Base-by-base conservation (phyloP, 345 rosid species). In the Brassica juncea region DNA sequence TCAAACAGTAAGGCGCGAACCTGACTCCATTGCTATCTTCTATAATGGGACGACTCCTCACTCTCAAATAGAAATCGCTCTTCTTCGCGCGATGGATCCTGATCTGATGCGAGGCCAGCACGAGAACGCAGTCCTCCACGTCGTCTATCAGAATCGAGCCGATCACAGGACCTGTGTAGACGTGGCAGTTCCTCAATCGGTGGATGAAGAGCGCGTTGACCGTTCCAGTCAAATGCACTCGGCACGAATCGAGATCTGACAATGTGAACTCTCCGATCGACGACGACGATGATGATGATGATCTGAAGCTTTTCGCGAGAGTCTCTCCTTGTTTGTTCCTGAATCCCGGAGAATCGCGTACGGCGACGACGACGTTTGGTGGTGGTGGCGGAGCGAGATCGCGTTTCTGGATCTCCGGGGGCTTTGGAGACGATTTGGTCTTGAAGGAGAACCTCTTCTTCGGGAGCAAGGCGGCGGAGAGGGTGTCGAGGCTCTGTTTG, bases 21-120 rank as follows among this genome's bases (percentile, higher is more conserved):
- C 92, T 87, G 44, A 88, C 87, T 11, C 82, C 88, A 1, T 72
- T 66, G 66, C 94, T 83, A 64, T 94, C 97, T 86, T 92, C 97
- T n/a, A 91, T 80, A 44, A 94, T 90, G 2, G 97, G 99, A 80
- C 94, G 84, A 63, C 97, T 94, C 83, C 97, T 89, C 68, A 87
- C 94, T 75, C 97, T 86, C 80, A 92, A 34, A 84, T 91, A 92
- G 75, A 94, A 94, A 82, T 89, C 92, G 73, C 91, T 78, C 23
- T 63, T 77, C 57, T 55, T 89, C 0, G 90, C 95, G 37, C 68
- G 70, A 83, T 94, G 98, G 61, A 94, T 86, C 78, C 97, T 78
- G 27, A 92, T 91, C 88, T 92, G 97, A 87, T 92, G 99, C 10
- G 99, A 89, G 2, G 95, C 94, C 80, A 91, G 66, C 19, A 88